Evolutionary conservation across 805 yeast genomes (phyloP).

Genomic region (Vanderwaltozyma tropicalis): DNA sequence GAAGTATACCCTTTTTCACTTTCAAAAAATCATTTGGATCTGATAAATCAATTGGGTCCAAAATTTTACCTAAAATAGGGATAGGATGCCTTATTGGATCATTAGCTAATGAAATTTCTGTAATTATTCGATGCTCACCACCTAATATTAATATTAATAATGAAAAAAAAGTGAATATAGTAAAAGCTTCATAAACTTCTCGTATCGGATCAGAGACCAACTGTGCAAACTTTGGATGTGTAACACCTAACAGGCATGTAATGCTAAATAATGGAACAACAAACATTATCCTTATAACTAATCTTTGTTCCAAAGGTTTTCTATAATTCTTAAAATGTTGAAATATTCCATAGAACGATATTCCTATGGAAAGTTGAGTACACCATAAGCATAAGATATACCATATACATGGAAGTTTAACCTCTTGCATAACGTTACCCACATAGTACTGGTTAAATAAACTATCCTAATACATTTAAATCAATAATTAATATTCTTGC

Average conservation of each 20-base stretch:
- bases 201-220: constrained; percentile 57
- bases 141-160: constrained; percentile 75
- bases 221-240: constrained; percentile 35
- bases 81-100: constrained; percentile 59
- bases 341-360: constrained; percentile 37
- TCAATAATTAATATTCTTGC: too few relatives aligned
- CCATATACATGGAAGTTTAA: constrained; percentile 17
- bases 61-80: constrained; percentile 36
- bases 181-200: constrained; percentile 93
- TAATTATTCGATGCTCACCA: constrained; percentile 74
- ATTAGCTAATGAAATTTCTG: constrained; percentile 59
- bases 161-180: constrained; percentile 84
- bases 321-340: constrained; percentile 64
- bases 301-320: constrained; percentile 79
- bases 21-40: constrained; percentile 71
- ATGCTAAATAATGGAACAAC: constrained; percentile 75
- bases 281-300: constrained; percentile 69
- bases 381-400: constrained; percentile 16
- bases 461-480: too few relatives aligned
- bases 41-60: constrained; percentile 63
- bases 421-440: not conserved
- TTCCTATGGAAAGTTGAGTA: constrained; percentile 27
- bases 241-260: constrained; percentile 51
- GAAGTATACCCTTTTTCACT: constrained; percentile 78
- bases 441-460: too few relatives aligned